phyloP scores from a whole-genome alignment of 495 filamentous ascomycete species.

The Amniculicola lignicola region DNA sequence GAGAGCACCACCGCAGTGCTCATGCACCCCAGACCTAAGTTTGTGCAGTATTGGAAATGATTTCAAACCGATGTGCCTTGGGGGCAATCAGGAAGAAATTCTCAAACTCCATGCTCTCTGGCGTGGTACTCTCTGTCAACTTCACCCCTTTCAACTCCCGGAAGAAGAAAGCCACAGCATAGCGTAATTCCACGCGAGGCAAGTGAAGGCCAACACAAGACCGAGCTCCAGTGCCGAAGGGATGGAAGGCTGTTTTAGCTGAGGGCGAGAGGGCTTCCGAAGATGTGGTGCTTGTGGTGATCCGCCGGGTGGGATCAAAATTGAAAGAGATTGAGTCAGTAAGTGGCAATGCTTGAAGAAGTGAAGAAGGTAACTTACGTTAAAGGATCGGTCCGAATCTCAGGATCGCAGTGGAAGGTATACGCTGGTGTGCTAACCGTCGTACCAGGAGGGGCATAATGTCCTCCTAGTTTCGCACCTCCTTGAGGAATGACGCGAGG shows the following conservation, averaged over 20 bases:
- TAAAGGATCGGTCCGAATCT: conserved; percentile 40
- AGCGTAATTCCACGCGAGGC: conserved; percentile 18
- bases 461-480: conserved; percentile 34
- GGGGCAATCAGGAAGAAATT: conserved; percentile 33
- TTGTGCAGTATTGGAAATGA: no score
- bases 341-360: background rate
- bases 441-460: conserved; percentile 38
- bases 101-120: conserved; percentile 26
- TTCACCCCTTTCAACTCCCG: conserved; percentile 6
- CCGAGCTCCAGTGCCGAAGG: conserved; percentile 53
- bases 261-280: conserved; percentile 37
- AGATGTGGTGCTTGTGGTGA: conserved; percentile 22
- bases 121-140: conserved; percentile 6
- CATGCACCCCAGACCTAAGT: no score
- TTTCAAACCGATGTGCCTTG: conserved; percentile 27
- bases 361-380: background rate
- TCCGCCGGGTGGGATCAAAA: conserved; percentile 49
- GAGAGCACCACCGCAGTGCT: no score
- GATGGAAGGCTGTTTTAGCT: conserved; percentile 54
- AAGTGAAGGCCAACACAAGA: conserved; percentile 31
- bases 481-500: conserved; percentile 30
- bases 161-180: conserved; percentile 18
- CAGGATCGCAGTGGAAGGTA: conserved; percentile 43
- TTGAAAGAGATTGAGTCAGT: conserved; percentile 17
- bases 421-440: conserved; percentile 44